Conservation (phyloP, 73 alveolate species). For the Paraurostyla sp. region DNA sequence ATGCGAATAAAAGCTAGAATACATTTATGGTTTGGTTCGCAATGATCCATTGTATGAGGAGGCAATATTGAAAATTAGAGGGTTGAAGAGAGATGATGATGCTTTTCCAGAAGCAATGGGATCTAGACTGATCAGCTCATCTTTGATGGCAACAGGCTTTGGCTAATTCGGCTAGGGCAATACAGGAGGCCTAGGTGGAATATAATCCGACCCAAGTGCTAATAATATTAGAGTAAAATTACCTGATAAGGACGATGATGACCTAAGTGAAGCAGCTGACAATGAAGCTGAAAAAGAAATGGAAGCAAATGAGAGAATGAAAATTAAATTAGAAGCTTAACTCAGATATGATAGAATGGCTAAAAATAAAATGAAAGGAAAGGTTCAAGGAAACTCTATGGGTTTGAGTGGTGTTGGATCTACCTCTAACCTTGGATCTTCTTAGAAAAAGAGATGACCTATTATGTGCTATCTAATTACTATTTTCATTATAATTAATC, state of each 20-base stretch:
- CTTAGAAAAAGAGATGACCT: neutral
- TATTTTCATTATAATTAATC: too few relatives aligned
- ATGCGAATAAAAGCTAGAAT: constrained; percentile 76
- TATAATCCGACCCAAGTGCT: constrained; percentile 72
- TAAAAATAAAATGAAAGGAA: constrained; percentile 61
- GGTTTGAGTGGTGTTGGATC: neutral
- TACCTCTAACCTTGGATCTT: neutral
- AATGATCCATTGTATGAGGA: constrained; percentile 67
- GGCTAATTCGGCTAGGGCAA: too few relatives aligned
- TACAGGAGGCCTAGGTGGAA: neutral
- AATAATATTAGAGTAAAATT: constrained; percentile 84
- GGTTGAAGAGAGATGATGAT: constrained; percentile 70
- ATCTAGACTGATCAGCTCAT: constrained; percentile 54
- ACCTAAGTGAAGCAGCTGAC: constrained; percentile 82
- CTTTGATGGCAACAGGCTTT: constrained; percentile 64
- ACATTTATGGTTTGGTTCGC: constrained; percentile 51
- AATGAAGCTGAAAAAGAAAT: constrained; percentile 77
- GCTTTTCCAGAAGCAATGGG: constrained; percentile 66
- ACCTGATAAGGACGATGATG: constrained; percentile 86
- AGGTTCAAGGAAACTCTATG: neutral
- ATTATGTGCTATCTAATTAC: too few relatives aligned
- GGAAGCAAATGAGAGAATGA: constrained; percentile 76
- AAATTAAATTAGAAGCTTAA: constrained; percentile 73
- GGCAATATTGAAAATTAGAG: constrained; percentile 58
- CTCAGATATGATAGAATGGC: constrained; percentile 75